Percentiles rank a stretch among this genome's conserved stretches.
These are phyloP conservation scores for Vigna nakashimae DNA, from an alignment of 306 rosid genomes.

Conservation along the genomic window DNA sequence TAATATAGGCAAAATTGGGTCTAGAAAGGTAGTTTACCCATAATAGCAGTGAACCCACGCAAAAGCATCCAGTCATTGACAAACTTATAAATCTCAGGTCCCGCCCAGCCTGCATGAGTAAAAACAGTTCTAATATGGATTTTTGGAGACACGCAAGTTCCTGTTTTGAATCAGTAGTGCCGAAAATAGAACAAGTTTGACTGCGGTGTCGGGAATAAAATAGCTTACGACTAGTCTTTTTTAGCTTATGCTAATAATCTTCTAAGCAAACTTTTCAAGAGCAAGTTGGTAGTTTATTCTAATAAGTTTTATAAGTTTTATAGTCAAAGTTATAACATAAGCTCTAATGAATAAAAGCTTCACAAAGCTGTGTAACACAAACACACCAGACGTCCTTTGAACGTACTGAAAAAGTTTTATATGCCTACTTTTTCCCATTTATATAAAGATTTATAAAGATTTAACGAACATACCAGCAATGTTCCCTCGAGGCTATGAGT, in stretches of 20 bases:
- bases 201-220: neutral
- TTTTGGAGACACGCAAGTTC: neutral
- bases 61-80: slow-evolving; percentile 83
- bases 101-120: slow-evolving; percentile 81
- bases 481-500: slow-evolving; percentile 93
- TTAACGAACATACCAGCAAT: slow-evolving; percentile 70
- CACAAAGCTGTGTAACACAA: neutral
- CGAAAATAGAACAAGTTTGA: slow-evolving; percentile 3
- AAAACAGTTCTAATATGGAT: slow-evolving; percentile 17
- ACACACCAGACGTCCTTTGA: neutral
- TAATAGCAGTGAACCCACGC: slow-evolving; percentile 60
- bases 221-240: neutral
- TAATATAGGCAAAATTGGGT: too few relatives aligned
- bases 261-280: neutral
- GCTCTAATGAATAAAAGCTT: neutral
- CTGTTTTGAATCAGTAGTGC: slow-evolving; percentile 1
- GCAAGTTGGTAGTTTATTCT: neutral
- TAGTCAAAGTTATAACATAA: neutral
- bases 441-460: slow-evolving; percentile 25
- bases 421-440: neutral
- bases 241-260: neutral
- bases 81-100: slow-evolving; percentile 79
- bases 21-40: slow-evolving; percentile 56
- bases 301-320: neutral
- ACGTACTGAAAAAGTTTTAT: neutral